Evolutionary conservation across 306 rosid species (phyloP).

Genomic region (Quercus alba): DNA sequence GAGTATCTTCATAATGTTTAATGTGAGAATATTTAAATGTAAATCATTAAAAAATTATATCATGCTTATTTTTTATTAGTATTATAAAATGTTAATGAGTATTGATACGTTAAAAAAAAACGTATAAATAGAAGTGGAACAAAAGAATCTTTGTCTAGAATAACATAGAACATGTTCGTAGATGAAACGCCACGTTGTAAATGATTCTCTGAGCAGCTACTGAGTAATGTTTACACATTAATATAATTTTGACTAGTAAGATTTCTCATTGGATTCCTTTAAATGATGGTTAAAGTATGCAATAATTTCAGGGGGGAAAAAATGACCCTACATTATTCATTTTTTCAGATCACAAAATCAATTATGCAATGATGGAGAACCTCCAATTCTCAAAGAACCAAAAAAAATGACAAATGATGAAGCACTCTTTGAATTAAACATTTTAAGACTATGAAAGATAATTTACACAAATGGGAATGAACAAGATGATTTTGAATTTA

Average conservation of each 20-base stretch:
- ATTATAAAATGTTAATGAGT: background rate
- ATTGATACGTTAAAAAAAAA: background rate
- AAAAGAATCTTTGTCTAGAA: slow-evolving; percentile 59
- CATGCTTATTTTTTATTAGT: background rate
- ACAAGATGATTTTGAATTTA: too few species aligned
- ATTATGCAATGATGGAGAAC: slow-evolving; percentile 13
- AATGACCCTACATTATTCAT: slow-evolving; percentile 30
- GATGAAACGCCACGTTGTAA: slow-evolving; percentile 61
- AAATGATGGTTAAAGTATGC: slow-evolving; percentile 2
- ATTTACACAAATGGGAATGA: too few species aligned
- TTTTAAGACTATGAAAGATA: too few species aligned
- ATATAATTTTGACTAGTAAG: background rate
- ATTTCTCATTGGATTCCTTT: slow-evolving; percentile 49
- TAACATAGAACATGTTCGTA: slow-evolving; percentile 36
- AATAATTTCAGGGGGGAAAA: background rate
- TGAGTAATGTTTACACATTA: slow-evolving; percentile 7
- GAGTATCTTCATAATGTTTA: background rate
- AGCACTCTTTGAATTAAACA: too few species aligned
- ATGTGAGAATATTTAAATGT: background rate
- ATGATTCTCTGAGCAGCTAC: slow-evolving; percentile 25
- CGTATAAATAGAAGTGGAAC: slow-evolving; percentile 12
- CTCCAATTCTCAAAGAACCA: background rate
- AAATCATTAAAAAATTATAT: background rate
- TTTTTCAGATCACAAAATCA: slow-evolving; percentile 1
- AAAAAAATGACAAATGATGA: too few species aligned